Percentiles rank a stretch among this genome's conserved stretches.
Conservation (phyloP, 2,329 filamentous ascomycete species). For the Penicillium sp. region DNA sequence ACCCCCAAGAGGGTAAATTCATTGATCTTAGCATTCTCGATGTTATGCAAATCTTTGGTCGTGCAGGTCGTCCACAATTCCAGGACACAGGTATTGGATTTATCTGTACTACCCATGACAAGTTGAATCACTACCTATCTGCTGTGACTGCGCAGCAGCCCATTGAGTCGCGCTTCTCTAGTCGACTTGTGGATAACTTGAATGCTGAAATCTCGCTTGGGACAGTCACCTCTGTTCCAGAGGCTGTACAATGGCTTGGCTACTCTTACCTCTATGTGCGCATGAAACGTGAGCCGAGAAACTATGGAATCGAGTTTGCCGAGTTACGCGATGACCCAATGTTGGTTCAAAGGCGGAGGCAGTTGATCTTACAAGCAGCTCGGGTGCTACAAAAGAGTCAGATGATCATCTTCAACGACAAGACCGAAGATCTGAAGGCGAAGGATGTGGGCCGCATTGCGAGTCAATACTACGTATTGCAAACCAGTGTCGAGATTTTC, state of each 20-base stretch:
- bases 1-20: constrained; percentile 92
- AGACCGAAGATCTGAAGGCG: constrained; percentile 83
- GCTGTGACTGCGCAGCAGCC: constrained; percentile 95
- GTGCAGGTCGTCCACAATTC: constrained; percentile 95
- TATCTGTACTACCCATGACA: constrained; percentile 96
- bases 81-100: constrained; percentile 97
- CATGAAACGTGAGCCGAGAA: constrained; percentile 87
- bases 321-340: constrained; percentile 86
- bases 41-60: constrained; percentile 96
- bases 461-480: constrained; percentile 93
- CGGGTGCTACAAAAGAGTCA: constrained; percentile 84
- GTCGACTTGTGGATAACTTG: constrained; percentile 90
- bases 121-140: constrained; percentile 82
- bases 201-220: constrained; percentile 93
- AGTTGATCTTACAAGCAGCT: constrained; percentile 85
- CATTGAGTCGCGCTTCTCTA: constrained; percentile 94
- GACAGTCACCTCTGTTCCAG: constrained; percentile 89
- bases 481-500: constrained; percentile 93
- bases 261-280: constrained; percentile 97
- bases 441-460: constrained; percentile 97
- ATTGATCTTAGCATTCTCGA: constrained; percentile 94
- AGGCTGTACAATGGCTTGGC: constrained; percentile 95
- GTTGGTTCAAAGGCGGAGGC: constrained; percentile 78
- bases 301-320: constrained; percentile 92
- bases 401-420: constrained; percentile 98